Base-by-base conservation (phyloP, 176 grass and related monocot genomes). In the Aegilops umbellulata region DNA sequence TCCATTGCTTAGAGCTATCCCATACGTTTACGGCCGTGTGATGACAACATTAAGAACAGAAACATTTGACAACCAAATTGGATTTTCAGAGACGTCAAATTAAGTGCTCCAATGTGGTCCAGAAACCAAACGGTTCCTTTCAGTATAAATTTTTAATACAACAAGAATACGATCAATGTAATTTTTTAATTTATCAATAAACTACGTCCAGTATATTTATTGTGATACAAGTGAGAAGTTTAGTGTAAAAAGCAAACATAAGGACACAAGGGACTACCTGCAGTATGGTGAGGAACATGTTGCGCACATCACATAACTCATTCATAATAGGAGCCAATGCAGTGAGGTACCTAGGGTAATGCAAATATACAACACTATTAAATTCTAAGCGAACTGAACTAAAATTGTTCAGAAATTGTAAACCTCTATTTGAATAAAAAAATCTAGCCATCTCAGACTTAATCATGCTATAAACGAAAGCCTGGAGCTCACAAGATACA, bases 271-370 rank as follows among this genome's bases (percentile, higher is more conserved):
- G 39, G 64, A 47, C 22, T 89, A 97, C 95, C 95, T 97, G 92
- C 82, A 97, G 72, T 92, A 97, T 97, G 76, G 74, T 89, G 47
- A 76, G 85, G 74, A 97, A 92, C 79, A 92, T 94, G 81, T 78
- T 92, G 30, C 80, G 80, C 15, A 91, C n/a, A 74, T 83, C 89
- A 88, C 74, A 86, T 89, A 90, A 97, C 77, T 97, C 90, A 81
- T 72, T 87, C 80, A 74, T 91, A 42, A 97, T 79, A 77, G 90
- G 42, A 82, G 91, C 55, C 81, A 94, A 78, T 25, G 88, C 84
- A 78, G 69, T 87, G 26, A 94, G 47, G 68, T 86, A 94, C 77
- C 95, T 97, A 78, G 41, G 69, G 81, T 76, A 63, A 69, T 76
- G 62, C 69, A 80, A 58, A 66, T 7, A 67, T 3, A 8, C 22